These are phyloP conservation scores for Trametes polyzona DNA, from an alignment of 1,284 basidiomycete species.

Conservation along the genomic window DNA sequence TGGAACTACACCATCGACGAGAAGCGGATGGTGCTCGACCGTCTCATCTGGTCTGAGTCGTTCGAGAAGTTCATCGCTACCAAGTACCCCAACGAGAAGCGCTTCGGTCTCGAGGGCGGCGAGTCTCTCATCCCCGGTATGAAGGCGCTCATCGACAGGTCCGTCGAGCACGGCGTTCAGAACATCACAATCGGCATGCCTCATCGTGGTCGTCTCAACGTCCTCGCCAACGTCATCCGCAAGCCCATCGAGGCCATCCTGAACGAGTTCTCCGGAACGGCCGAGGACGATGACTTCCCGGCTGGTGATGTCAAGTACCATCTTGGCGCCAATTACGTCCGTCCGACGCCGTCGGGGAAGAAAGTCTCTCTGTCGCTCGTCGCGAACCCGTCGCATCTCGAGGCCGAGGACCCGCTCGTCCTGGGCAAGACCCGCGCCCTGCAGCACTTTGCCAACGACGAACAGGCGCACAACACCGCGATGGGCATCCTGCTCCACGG, in stretches of 20 bases:
- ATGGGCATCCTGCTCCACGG: constrained; percentile 98
- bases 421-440: constrained; percentile 98
- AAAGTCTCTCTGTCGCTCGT: constrained; percentile 97
- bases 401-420: constrained; percentile 97
- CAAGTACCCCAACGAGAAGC: constrained; percentile 99
- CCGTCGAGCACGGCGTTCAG: constrained; percentile 95
- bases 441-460: constrained; percentile 94
- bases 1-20: constrained; percentile 99
- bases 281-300: constrained; percentile 72
- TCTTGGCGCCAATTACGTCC: constrained; percentile 97
- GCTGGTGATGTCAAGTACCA: constrained; percentile 99
- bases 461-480: constrained; percentile 75
- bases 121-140: constrained; percentile 98
- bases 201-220: constrained; percentile 97
- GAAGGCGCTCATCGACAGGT: constrained; percentile 98
- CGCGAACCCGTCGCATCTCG: constrained; percentile 98
- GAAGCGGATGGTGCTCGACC: constrained; percentile 98
- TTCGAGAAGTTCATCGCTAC: constrained; percentile 99
- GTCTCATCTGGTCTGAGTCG: constrained; percentile 98
- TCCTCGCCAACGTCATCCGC: constrained; percentile 97
- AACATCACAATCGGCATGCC: constrained; percentile 99
- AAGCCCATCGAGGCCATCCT: constrained; percentile 99
- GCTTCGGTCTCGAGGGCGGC: constrained; percentile 98
- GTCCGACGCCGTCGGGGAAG: constrained; percentile 97
- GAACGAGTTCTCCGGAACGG: constrained; percentile 91